Conservation (phyloP, 306 rosid species). For the Trichosanthes truncata region DNA sequence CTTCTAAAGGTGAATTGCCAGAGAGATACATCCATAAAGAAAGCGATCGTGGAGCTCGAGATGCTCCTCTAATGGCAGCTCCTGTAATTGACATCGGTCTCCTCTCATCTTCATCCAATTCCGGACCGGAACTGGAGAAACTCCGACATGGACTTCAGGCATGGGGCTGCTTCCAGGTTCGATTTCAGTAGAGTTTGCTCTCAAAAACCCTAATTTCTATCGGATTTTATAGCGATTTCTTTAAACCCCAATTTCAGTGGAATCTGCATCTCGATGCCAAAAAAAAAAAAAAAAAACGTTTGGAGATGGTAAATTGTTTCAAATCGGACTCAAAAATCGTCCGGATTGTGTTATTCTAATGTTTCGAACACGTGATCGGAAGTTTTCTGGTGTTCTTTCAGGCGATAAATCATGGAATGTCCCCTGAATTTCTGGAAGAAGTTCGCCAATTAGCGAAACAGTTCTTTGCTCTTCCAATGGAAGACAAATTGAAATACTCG, state of each 20-base stretch:
- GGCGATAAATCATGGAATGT: conserved; percentile 13
- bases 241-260: not conserved
- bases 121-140: conserved; percentile 10
- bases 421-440: conserved; percentile 4
- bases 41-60: conserved; percentile 13
- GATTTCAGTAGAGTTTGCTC: not conserved
- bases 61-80: conserved; percentile 14
- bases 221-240: not conserved
- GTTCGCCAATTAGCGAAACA: conserved; percentile 1
- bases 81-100: conserved; percentile 25
- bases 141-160: conserved; percentile 15
- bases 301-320: not conserved
- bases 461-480: conserved; percentile 36
- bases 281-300: no score
- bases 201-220: not conserved
- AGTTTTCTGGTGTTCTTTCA: not conserved
- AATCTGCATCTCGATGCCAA: no score
- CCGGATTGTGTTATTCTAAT: not conserved
- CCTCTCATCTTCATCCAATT: conserved; percentile 8
- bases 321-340: not conserved
- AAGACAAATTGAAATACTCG: conserved; percentile 31
- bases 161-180: conserved; percentile 37
- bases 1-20: conserved; percentile 19
- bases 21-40: conserved; percentile 23
- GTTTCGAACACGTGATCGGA: not conserved